These are phyloP conservation scores for Kernera saxatilis DNA, from an alignment of 345 rosid species.

Conservation along the genomic window DNA sequence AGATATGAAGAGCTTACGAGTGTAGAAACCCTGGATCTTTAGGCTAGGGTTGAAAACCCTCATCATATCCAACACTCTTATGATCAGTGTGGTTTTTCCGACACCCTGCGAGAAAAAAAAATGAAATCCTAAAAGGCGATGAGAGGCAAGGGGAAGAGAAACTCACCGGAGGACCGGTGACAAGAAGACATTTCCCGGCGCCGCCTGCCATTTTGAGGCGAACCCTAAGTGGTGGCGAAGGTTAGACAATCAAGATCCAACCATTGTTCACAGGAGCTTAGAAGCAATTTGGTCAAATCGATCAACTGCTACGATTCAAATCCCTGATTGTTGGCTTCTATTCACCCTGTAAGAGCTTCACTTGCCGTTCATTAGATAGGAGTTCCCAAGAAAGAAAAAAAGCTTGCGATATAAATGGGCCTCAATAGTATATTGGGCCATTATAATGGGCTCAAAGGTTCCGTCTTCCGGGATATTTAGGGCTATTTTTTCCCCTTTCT, in stretches of 20 bases:
- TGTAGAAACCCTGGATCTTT: constrained; percentile 64
- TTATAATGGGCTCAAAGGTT: not conserved
- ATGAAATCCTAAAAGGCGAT: not conserved
- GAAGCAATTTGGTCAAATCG: too few relatives aligned
- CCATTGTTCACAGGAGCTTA: too few relatives aligned
- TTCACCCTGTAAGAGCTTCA: too few relatives aligned
- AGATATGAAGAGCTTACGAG: constrained; percentile 30
- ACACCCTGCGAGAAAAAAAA: constrained; percentile 42
- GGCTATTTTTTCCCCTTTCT: not conserved
- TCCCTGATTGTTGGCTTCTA: too few relatives aligned
- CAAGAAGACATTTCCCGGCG: constrained; percentile 38
- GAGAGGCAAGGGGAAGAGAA: not conserved
- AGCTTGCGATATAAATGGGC: too few relatives aligned
- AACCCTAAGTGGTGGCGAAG: not conserved
- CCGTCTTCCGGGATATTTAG: not conserved
- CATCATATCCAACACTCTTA: too few relatives aligned
- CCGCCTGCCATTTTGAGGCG: not conserved
- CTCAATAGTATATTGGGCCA: not conserved
- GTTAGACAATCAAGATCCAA: too few relatives aligned
- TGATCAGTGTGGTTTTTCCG: constrained; percentile 69
- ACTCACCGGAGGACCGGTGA: constrained; percentile 44
- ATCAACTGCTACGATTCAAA: not conserved
- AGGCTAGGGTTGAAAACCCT: constrained; percentile 46
- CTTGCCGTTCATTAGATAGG: too few relatives aligned
- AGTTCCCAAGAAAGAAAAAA: too few relatives aligned